Percentiles rank a stretch among this genome's conserved stretches.
Conservation (phyloP, 1,284 basidiomycete genomes). For the Schizophyllum amplum region DNA sequence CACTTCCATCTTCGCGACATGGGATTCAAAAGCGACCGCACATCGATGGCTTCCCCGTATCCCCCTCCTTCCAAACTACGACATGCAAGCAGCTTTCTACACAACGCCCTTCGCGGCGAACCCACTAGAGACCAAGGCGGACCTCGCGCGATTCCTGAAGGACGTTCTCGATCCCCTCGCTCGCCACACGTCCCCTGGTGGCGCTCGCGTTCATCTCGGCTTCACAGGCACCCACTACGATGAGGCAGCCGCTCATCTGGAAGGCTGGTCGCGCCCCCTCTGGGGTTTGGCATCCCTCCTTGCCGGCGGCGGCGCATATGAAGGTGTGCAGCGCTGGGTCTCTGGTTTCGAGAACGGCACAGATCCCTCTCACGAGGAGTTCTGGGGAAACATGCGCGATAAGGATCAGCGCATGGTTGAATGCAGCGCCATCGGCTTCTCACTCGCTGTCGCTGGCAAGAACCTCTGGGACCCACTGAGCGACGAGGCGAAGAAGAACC, state of each 20-base stretch:
- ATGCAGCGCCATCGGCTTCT: conserved; percentile 70
- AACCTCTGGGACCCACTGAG: conserved; percentile 57
- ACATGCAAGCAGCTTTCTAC: not conserved
- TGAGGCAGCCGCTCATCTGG: conserved; percentile 63
- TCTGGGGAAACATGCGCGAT: conserved; percentile 69
- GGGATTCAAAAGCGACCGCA: not conserved
- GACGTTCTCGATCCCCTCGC: conserved; percentile 60
- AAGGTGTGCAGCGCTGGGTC: conserved; percentile 52
- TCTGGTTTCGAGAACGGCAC: conserved; percentile 60
- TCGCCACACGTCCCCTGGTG: conserved; percentile 63
- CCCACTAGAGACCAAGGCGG: conserved; percentile 48
- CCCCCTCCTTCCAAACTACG: not conserved
- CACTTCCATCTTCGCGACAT: not conserved
- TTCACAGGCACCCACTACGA: conserved; percentile 74
- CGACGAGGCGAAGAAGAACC: conserved; percentile 42
- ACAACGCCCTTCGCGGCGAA: conserved; percentile 40
- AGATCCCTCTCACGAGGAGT: conserved; percentile 56
- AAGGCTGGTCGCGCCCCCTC: conserved; percentile 69
- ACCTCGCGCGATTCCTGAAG: conserved; percentile 47
- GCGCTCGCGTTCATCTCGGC: conserved; percentile 62
- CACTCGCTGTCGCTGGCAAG: conserved; percentile 58
- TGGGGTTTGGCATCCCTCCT: conserved; percentile 69
- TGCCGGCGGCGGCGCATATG: conserved; percentile 52
- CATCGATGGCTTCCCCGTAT: not conserved
- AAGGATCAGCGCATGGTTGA: conserved; percentile 81